Evolutionary conservation across 176 grass and related monocot genomes (phyloP), one percentile per base, ranked within the genome.

Genomic region (Saccharum officinarum): DNA sequence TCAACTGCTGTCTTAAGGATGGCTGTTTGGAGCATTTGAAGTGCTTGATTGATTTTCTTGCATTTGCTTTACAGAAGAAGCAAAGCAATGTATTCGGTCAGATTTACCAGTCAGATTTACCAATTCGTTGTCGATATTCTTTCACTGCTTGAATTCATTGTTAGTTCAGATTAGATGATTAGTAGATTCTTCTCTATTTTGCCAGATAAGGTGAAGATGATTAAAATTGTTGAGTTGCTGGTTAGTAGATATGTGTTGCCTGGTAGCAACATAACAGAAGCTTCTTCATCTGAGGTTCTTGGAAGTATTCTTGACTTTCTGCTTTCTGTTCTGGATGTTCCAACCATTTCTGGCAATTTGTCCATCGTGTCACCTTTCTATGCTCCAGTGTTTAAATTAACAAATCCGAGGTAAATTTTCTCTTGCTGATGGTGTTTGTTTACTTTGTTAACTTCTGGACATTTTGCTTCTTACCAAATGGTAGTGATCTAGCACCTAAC

Each of bases 21-120:
- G 73, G 73, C 61, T 92, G 80, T 69, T 69, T 91, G 80, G 86
- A 87, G 33, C 91, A 98, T 80, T 85, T 98, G 54, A 93, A 95
- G 86, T 73, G 71, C 69, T 76, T 95, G 74, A 72, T 95, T 22
- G 73, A 59, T 71, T 85, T 98, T 90, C 82, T 95, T 92, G 74
- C 89, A 63, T 95, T 89, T 92, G 64, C 87, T 83, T 39, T 95
- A 63, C 68, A 84, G 73, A 87, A 89, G 82, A 89, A 83, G 65
- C 69, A 81, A 39, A 88, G 30, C 72, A 77, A 90, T 81, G 75
- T 26, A 65, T 61, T 89, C 39, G 93, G 96, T 98, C 76, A 79
- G 89, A 87, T 41, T 71, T 82, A 30, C 30, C 46, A 65, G 96
- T 98, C 76, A 76, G 89, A 87, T 41, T 72, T 82, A 30, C 30